Base-by-base conservation (phyloP, 176 grass and related monocot genomes). In the Ensete glaucum region DNA sequence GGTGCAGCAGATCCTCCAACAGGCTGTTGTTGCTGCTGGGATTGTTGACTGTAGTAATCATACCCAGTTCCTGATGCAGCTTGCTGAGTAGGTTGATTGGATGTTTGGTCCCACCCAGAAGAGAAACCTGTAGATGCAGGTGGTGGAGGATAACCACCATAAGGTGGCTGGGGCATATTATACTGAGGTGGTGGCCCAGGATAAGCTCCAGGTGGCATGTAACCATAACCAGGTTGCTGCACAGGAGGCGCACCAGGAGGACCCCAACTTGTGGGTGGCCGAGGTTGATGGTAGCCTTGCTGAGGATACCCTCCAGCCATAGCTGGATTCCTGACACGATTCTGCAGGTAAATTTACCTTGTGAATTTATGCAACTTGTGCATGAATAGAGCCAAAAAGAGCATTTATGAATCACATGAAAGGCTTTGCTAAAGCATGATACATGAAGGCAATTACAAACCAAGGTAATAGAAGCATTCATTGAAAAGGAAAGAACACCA, bases 1-100 rank as follows among this genome's bases (percentile, higher is more conserved):
- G 91, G 74, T 59, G 96, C 69, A 50, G 84, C 79, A 76, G 88
- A 85, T 50, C 81, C 91, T 54, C 84, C 72, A 23, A 81, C 69
- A 79, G 84, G 23, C 50, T 81, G 78, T 54, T 74, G 17, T 29
- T 79, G 89, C 23, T 88, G 88, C 54, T 84, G 90, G 27, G 92
- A 86, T 68, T 94, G 96, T 34, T 99, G 91, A 54, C 78, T 88
- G 78, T 99, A 99, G 69, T 99, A 99, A 85, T 99, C 96, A 81
- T 99, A 99, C 12, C 87, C 87, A 54, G 79, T 81, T 71, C 84
- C 93, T 27, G 90, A 70, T 19, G 93, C 77, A 0, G 83, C 49
- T 58, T 89, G 86, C 50, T 96, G 93, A 74, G 85, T 60, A 66
- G 83, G 87, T 65, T 85, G 89, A 68, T 85, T 91, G 74, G 88